Conservation (phyloP, 1,284 basidiomycete species). For the Macrocybe sp. region DNA sequence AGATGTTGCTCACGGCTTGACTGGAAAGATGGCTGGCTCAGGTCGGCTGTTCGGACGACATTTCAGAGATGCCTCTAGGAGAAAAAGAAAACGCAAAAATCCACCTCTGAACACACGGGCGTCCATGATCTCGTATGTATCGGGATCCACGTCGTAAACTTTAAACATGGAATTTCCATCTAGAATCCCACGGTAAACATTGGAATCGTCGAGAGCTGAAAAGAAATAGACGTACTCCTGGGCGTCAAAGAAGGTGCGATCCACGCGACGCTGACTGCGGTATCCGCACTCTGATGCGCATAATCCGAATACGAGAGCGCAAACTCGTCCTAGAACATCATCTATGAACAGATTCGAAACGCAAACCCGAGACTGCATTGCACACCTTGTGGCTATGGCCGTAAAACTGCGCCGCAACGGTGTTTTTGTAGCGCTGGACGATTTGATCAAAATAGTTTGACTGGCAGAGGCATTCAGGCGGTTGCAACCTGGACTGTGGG, state of each 20-base stretch:
- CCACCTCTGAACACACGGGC: slow-evolving; percentile 36
- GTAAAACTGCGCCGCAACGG: slow-evolving; percentile 45
- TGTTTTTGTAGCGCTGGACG: slow-evolving; percentile 50
- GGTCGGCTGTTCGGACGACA: slow-evolving; percentile 24
- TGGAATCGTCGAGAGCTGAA: not conserved
- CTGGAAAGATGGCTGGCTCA: slow-evolving; percentile 34
- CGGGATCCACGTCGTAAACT: slow-evolving; percentile 48
- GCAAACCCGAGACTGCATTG: not conserved
- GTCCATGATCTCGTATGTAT: slow-evolving; percentile 50
- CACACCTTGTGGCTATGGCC: slow-evolving; percentile 32
- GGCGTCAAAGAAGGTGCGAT: slow-evolving; percentile 57
- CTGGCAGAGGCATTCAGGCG: slow-evolving; percentile 20
- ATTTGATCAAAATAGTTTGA: slow-evolving; percentile 56
- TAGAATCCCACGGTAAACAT: slow-evolving; percentile 12
- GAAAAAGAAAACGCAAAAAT: slow-evolving; percentile 12
- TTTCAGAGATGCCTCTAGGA: not conserved
- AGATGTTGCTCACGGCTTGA: slow-evolving; percentile 21
- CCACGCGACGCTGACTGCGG: slow-evolving; percentile 43
- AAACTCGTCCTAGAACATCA: slow-evolving; percentile 42
- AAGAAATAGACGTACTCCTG: slow-evolving; percentile 31
- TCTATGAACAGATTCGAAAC: too few relatives aligned
- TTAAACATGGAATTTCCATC: slow-evolving; percentile 49
- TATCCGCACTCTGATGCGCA: slow-evolving; percentile 38
- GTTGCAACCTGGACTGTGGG: not conserved
- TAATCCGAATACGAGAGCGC: slow-evolving; percentile 55